A percentile compares a stretch with the other conserved stretches of the same genome.
Evolutionary conservation across 148 eudicot species (phyloP).

Genomic region (Cornus kousa): DNA sequence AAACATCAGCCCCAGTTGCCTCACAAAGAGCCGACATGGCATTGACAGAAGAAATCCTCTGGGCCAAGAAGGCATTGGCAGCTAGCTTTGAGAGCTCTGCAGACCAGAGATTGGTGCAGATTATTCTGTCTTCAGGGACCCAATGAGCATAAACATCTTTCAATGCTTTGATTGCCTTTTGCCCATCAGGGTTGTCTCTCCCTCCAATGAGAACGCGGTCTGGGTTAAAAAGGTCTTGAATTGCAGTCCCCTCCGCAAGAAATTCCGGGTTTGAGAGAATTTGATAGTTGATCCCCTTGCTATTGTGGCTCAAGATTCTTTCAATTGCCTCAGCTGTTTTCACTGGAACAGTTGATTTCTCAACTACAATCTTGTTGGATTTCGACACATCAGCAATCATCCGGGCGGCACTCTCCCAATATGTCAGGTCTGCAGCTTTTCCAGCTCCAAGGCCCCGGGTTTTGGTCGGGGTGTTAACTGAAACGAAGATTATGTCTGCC

Average conservation of each 20-base stretch:
- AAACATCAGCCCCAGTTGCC: conserved; percentile 63
- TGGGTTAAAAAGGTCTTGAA: conserved; percentile 48
- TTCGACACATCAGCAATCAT: conserved; percentile 66
- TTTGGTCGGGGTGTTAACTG: conserved; percentile 68
- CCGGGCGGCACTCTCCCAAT: conserved; percentile 70
- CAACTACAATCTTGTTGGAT: conserved; percentile 60
- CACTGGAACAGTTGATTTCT: conserved; percentile 71
- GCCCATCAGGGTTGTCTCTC: conserved; percentile 53
- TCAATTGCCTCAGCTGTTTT: conserved; percentile 77
- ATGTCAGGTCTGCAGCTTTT: conserved; percentile 65
- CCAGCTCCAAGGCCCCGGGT: conserved; percentile 69
- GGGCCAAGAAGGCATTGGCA: conserved; percentile 70
- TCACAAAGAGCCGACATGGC: conserved; percentile 69
- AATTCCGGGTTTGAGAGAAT: conserved; percentile 69
- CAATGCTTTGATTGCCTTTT: conserved; percentile 46
- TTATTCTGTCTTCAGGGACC: conserved; percentile 60
- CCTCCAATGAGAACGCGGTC: conserved; percentile 73
- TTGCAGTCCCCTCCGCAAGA: conserved; percentile 69
- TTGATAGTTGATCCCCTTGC: conserved; percentile 60
- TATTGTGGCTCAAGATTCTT: conserved; percentile 57
- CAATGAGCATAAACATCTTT: conserved; percentile 61
- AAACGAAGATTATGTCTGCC: conserved; percentile 63
- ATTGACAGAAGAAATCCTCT: conserved; percentile 63
- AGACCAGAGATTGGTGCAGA: conserved; percentile 64
- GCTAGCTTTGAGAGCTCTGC: conserved; percentile 73